Evolutionary conservation across 306 rosid species (phyloP).

Genomic region (Quercus robur): DNA sequence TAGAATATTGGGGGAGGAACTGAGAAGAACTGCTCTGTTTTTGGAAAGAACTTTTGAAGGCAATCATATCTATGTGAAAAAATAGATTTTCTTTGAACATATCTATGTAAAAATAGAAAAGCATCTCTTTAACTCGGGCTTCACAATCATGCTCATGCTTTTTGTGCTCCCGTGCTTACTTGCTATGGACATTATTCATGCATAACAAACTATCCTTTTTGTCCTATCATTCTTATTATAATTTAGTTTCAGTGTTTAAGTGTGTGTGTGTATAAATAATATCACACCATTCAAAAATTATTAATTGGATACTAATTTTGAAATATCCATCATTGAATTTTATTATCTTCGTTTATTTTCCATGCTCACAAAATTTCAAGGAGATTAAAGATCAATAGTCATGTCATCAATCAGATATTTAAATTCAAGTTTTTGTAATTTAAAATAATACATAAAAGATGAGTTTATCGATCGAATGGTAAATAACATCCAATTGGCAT

Average conservation of each 20-base stretch:
- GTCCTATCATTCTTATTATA: constrained; percentile 25
- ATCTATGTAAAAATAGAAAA: constrained; percentile 22
- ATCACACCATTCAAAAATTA: too few relatives aligned
- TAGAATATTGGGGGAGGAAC: constrained; percentile 7
- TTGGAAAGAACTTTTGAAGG: constrained; percentile 30
- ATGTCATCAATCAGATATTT: too few relatives aligned
- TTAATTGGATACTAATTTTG: too few relatives aligned
- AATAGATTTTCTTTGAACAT: not conserved
- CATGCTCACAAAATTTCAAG: too few relatives aligned
- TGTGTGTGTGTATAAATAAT: too few relatives aligned
- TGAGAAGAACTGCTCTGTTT: constrained; percentile 14
- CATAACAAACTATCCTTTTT: constrained; percentile 28
- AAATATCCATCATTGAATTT: too few relatives aligned
- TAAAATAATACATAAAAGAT: too few relatives aligned
- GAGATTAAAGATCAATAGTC: too few relatives aligned
- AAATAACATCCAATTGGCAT: too few relatives aligned
- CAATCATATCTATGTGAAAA: constrained; percentile 24
- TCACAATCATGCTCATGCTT: constrained; percentile 26
- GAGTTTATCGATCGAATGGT: too few relatives aligned
- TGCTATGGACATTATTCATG: constrained; percentile 25
- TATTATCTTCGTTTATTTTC: too few relatives aligned
- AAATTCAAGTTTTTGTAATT: too few relatives aligned
- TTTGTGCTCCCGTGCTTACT: constrained; percentile 48
- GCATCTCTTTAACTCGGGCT: constrained; percentile 8
- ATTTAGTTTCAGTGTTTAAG: not conserved